Base-by-base conservation (phyloP, 345 rosid species). In the Triadica sebifera region DNA sequence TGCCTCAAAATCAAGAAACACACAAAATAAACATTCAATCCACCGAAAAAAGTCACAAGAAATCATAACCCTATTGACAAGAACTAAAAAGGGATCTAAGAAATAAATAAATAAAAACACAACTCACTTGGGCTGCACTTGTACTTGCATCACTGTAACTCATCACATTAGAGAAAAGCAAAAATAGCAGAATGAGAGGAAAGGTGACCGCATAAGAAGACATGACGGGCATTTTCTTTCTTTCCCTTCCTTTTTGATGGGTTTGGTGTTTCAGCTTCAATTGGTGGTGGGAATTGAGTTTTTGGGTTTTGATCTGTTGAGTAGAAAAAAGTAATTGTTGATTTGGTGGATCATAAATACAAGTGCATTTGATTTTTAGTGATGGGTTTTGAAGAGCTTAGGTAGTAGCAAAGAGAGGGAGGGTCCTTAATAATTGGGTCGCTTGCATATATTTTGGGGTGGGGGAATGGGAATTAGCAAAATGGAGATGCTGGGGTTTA, bases 111-210 rank as follows among this genome's bases (percentile, higher is more conserved):
- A 29, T 1, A 29, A 1, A 29, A 29, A 29, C 34, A 29, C 34
- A 29, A 76, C 87, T 83, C 85, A 88, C 94, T 78, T 74, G 86
- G 80, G 65, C 57, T 60, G 56, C 70, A 55, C 58, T 60, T 65
- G 67, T 53, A 55, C n/a, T 71, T 37, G 84, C 82, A 55, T 69
- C 80, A 76, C 67, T 84, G 76, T 43, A 75, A 84, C 51, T 77
- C 69, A 73, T 43, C 67, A 77, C 75, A 74, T 65, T 64, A 65
- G 78, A 81, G 22, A 83, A 71, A 74, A 82, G 75, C 38, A 77
- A 77, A 66, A 86, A 69, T 8, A 85, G 62, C n/a, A 85, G 68
- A 45, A 77, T 46, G 59, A 86, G 62, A 70, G 80, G 78, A 37
- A 73, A 49, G 67, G 82, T 61, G 70, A 77, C 52, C 71, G 79